Evolutionary conservation across 2,329 filamentous ascomycete genomes (phyloP).

Genomic region (Cladophialophora exuberans): DNA sequence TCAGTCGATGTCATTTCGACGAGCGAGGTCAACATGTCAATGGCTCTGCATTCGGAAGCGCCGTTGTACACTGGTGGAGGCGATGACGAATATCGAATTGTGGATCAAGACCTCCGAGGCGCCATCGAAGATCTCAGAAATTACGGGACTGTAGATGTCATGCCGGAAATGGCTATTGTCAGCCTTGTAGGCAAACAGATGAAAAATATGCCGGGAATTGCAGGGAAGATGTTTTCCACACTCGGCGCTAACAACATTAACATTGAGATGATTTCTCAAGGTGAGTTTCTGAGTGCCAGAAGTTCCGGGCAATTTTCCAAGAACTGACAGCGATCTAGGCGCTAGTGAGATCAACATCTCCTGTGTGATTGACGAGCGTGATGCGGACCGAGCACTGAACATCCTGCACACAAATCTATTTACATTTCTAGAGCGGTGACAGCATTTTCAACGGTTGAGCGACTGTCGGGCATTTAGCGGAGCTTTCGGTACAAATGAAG

Average conservation of each 20-base stretch:
- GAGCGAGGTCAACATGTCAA: conserved; percentile 94
- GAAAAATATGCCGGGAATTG: conserved; percentile 96
- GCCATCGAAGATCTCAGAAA: conserved; percentile 74
- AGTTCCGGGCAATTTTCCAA: neutral
- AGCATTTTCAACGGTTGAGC: conserved; percentile 20
- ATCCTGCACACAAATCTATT: conserved; percentile 96
- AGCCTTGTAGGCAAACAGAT: conserved; percentile 93
- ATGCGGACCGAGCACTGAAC: conserved; percentile 91
- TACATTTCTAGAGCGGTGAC: conserved; percentile 77
- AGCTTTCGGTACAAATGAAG: conserved; percentile 16
- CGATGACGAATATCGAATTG: conserved; percentile 55
- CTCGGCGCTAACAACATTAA: conserved; percentile 93
- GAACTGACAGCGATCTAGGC: conserved; percentile 58
- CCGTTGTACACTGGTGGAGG: conserved; percentile 55
- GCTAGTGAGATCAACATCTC: conserved; percentile 99
- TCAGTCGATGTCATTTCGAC: conserved; percentile 97
- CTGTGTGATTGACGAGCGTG: conserved; percentile 89
- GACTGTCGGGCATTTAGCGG: conserved; percentile 17
- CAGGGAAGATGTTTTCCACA: conserved; percentile 91
- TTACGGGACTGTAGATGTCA: conserved; percentile 87
- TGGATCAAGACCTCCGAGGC: conserved; percentile 64
- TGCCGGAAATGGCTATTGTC: conserved; percentile 91
- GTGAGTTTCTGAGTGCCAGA: conserved; percentile 52
- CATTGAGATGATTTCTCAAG: conserved; percentile 99
- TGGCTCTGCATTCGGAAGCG: conserved; percentile 85